Base-by-base conservation (phyloP, 371 early-diverging fungal species). In the Apophysomyces sp. region DNA sequence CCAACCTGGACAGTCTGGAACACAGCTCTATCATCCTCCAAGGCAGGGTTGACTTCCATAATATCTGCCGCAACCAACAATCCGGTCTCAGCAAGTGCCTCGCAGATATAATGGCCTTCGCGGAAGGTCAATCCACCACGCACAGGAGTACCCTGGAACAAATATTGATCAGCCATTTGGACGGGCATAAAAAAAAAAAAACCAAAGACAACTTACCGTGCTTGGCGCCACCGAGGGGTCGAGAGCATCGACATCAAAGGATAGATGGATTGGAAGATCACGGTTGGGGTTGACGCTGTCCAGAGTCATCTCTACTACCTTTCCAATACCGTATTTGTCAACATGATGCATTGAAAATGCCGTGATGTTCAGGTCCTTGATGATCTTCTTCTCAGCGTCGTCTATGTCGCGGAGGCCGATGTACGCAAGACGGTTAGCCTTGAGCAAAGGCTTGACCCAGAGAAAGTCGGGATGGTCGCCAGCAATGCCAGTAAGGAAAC, bases 311-410 rank as follows among this genome's bases (percentile, higher is more conserved):
- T 96, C 94, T 44, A 98, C 89, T n/a, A 98, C 92, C 63, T 87
- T 84, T 57, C 94, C 94, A 67, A 98, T 97, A 11, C 98, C 98
- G 73, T 92, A 91, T 63, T 87, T 86, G 81, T 98, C 98, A 24
- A 97, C 96, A 59, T 98, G 95, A 72, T 94, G 94, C 98, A 97
- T 97, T 3, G 93, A 90, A 71, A 93, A 97, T 16, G 96, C 97
- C 77, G 91, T 91, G 82, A 96, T 96, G 54, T 82, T 82, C 54
- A 89, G 70, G 57, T 93, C 85, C 13, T 82, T 75, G 55, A 97
- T 73, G 54, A 96, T 88, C 63, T 82, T 79, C 82, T 94, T 95
- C 71, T 97, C 97, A 13, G 78, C 88, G 1, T 75, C 80, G 74
- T 98, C 98, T 29, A 98, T 86, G 79, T 97, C 98, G 60, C 98